Evolutionary conservation across 2,329 filamentous ascomycete species (phyloP), one percentile per base, ranked within the genome.

Genomic region (Stromatinia cepivora): DNA sequence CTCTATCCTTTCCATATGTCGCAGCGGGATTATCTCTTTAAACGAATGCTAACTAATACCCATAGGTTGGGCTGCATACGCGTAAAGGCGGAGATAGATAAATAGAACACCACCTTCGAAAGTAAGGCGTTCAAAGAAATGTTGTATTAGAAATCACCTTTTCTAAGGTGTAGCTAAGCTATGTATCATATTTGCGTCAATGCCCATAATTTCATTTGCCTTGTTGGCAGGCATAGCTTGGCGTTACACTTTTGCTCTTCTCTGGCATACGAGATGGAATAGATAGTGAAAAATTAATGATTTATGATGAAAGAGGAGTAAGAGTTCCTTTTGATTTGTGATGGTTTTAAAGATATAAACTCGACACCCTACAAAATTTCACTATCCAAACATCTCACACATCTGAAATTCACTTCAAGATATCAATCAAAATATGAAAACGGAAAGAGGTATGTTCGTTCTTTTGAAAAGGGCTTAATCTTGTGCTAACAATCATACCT

Each of bases 61-160:
- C 48, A 45, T 71, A 83, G 82, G 84, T 62, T 85, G 84, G 84
- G 84, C 83, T 69, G 83, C 84, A 69, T 85, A 85, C 78, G 82
- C 81, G 54, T 79, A 71, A 73, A 34, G 20, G 20, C 17, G 4
- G 42, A 62, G 17, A 46, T 48, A 48, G 28, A 50, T 48, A 17
- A 34, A 11, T 42, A 50, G 59, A 36, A 25, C n/a, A 13, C n/a
- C 8, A 42, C 1, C 9, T 20, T 28, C n/a, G 15, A 39, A 45
- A 28, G 8, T 4, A 45, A 28, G 17, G 4, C 45, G 7, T 45
- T 45, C 11, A 59, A 58, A 17, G 39, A 5, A 28, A n/a, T 20
- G 9, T 17, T 17, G 36, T 10, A 25, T 7, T n/a, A n/a, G 10
- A 20, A 17, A 39, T 42, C 28, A 42, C 2, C n/a, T 8, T 25